A percentile compares a stretch with the other conserved stretches of the same genome.
phyloP scores from a whole-genome alignment of 768 basidiomycete species.

The Phlebiopsis gigantea region DNA sequence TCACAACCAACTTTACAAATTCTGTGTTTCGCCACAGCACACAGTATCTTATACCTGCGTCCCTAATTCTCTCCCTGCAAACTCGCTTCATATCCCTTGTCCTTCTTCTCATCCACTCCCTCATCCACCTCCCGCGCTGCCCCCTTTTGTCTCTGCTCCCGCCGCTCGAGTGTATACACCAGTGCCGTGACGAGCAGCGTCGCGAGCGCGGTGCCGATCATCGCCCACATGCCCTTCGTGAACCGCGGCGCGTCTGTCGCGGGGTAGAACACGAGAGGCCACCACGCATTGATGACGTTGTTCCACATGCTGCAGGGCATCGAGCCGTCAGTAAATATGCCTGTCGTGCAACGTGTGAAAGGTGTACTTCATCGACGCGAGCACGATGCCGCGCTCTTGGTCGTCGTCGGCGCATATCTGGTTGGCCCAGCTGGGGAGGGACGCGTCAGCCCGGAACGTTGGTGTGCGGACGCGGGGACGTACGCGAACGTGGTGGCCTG shows the following conservation, averaged over 20 bases:
- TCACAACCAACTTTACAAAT: background rate
- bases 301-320: constrained; percentile 52
- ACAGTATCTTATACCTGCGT: background rate
- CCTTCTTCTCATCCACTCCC: constrained; percentile 1
- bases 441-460: background rate
- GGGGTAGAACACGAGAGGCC: constrained; percentile 68
- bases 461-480: constrained; percentile 19
- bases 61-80: background rate
- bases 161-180: constrained; percentile 49
- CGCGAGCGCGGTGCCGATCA: constrained; percentile 54
- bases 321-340: background rate
- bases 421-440: constrained; percentile 68
- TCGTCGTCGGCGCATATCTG: constrained; percentile 68
- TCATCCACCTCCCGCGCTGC: background rate
- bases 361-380: constrained; percentile 69
- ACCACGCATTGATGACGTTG: constrained; percentile 65
- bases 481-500: constrained; percentile 75
- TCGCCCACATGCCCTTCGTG: constrained; percentile 62
- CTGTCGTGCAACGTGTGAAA: background rate
- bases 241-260: constrained; percentile 68
- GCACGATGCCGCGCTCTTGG: constrained; percentile 61
- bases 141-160: constrained; percentile 24
- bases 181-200: constrained; percentile 50
- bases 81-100: background rate
- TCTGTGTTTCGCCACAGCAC: no score